phyloP scores from a whole-genome alignment of 2,329 filamentous ascomycete species.

The Penicillium rolfsii region DNA sequence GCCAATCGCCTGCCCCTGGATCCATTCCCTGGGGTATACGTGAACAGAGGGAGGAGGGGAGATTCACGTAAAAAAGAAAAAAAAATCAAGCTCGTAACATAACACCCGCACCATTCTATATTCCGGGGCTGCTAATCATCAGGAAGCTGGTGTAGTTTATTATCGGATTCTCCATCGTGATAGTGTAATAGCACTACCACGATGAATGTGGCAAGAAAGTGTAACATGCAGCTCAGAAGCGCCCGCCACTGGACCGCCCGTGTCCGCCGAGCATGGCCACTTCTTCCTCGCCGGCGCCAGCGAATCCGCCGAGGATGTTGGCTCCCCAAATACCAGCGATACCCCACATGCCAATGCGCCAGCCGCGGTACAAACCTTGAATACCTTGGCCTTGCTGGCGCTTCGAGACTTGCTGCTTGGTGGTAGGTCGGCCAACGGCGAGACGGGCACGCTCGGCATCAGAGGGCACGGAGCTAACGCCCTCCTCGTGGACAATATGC shows the following conservation, averaged over 20 bases:
- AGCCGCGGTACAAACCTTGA: conserved; percentile 60
- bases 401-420: conserved; percentile 39
- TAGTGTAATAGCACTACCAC: neutral
- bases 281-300: conserved; percentile 43
- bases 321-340: conserved; percentile 60
- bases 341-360: conserved; percentile 60
- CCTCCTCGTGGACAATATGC: conserved; percentile 82
- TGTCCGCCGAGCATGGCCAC: conserved; percentile 31
- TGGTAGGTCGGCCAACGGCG: conserved; percentile 44
- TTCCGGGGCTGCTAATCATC: neutral
- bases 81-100: conserved; percentile 16
- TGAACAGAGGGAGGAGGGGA: conserved; percentile 26
- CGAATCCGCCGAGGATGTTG: conserved; percentile 46
- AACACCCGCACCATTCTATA: neutral
- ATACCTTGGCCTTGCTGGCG: conserved; percentile 58
- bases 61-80: conserved; percentile 20
- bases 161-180: neutral
- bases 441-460: conserved; percentile 48
- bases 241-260: conserved; percentile 34
- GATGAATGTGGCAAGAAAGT: neutral
- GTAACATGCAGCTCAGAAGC: conserved; percentile 29
- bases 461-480: conserved; percentile 51
- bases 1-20: conserved; percentile 23
- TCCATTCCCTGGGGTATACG: conserved; percentile 31
- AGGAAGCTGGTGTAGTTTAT: neutral